phyloP scores from a whole-genome alignment of 306 rosid species.

The Comarum palustre region DNA sequence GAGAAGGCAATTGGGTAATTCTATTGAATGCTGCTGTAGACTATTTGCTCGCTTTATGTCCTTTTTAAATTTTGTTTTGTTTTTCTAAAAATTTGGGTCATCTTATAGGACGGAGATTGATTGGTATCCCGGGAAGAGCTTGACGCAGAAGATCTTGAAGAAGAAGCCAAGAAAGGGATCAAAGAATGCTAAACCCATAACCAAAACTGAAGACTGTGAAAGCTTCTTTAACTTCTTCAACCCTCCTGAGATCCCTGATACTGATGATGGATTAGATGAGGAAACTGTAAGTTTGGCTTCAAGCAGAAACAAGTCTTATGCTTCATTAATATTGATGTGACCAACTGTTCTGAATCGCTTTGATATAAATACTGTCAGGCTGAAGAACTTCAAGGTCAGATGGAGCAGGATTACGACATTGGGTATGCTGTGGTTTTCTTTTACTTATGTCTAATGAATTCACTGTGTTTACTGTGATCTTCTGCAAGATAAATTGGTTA shows the following conservation, averaged over 20 bases:
- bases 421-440: constrained; percentile 44
- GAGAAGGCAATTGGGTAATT: constrained; percentile 80
- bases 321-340: not conserved
- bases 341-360: not conserved
- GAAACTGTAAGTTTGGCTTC: constrained; percentile 44
- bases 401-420: constrained; percentile 79
- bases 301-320: not conserved
- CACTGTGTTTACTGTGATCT: not conserved
- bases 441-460: constrained; percentile 5
- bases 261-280: constrained; percentile 75
- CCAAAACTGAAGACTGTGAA: constrained; percentile 73
- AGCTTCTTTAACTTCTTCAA: constrained; percentile 80
- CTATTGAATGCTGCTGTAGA: constrained; percentile 14
- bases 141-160: constrained; percentile 76
- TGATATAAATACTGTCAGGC: constrained; percentile 37
- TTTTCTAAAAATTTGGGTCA: constrained; percentile 3
- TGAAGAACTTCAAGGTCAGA: constrained; percentile 65
- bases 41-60: not conserved
- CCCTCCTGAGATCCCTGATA: constrained; percentile 84
- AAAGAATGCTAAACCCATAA: constrained; percentile 67
- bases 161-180: constrained; percentile 83
- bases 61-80: not conserved
- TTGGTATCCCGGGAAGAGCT: constrained; percentile 72
- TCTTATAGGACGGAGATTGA: constrained; percentile 68
- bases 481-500: not conserved